A percentile compares a stretch with the other conserved stretches of the same genome.
Evolutionary conservation across 1,139 yeast genomes (phyloP).

Genomic region (Protomyces inouyei): DNA sequence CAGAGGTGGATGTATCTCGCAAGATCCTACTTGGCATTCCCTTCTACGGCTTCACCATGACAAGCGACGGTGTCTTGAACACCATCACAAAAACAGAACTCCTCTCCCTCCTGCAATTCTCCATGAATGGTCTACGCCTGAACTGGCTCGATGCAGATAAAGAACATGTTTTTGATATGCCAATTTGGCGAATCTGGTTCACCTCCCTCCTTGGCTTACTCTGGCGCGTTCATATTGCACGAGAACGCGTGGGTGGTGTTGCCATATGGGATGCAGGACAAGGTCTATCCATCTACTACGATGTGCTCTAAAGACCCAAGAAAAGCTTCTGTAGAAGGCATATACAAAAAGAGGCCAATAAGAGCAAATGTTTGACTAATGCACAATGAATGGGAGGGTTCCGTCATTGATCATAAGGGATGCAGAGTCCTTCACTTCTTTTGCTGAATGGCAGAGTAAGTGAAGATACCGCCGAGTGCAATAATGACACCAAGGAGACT

Average conservation of each 20-base stretch:
- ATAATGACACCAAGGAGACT: slow-evolving; percentile 23
- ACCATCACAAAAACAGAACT: slow-evolving; percentile 19
- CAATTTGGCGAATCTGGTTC: slow-evolving; percentile 18
- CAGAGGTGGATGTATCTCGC: neutral
- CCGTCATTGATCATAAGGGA: no score
- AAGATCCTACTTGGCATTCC: slow-evolving; percentile 12
- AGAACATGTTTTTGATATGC: slow-evolving; percentile 11
- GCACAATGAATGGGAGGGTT: no score
- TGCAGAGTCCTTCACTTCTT: neutral
- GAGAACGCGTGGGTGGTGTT: slow-evolving; percentile 14
- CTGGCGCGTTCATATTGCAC: slow-evolving; percentile 6
- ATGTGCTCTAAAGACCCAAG: neutral
- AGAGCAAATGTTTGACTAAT: no score
- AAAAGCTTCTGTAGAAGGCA: neutral
- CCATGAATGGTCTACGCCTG: slow-evolving; percentile 1
- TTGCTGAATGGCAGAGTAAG: slow-evolving; percentile 22
- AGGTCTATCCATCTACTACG: slow-evolving; percentile 13
- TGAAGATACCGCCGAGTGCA: slow-evolving; percentile 17
- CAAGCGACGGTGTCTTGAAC: slow-evolving; percentile 14
- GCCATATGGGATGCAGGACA: slow-evolving; percentile 22
- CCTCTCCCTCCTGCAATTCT: slow-evolving; percentile 6
- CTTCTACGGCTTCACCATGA: slow-evolving; percentile 19
- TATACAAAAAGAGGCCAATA: neutral
- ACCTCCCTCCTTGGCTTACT: slow-evolving; percentile 18
- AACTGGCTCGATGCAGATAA: slow-evolving; percentile 10